phyloP scores from a whole-genome alignment of 225 moss, liverwort and hornwort species.

The Neckera pumila region DNA sequence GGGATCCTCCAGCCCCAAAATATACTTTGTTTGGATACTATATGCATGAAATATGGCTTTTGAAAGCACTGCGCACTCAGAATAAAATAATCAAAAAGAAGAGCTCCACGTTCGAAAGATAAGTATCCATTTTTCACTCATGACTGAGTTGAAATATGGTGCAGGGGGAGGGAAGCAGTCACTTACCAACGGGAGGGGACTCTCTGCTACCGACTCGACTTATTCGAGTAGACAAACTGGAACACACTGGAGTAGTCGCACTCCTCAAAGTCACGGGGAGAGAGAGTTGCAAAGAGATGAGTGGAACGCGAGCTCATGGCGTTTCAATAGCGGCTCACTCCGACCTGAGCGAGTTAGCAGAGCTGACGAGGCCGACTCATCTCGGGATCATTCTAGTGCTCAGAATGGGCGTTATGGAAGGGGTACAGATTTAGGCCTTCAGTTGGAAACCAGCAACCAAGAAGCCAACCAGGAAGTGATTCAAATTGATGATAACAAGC shows the following conservation, averaged over 20 bases:
- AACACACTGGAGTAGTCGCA: slow-evolving; percentile 11
- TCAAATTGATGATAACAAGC: slow-evolving; percentile 33
- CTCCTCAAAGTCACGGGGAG: not conserved
- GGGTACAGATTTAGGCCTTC: slow-evolving; percentile 13
- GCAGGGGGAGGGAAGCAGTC: slow-evolving; percentile 17
- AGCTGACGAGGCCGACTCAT: slow-evolving; percentile 10
- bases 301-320: slow-evolving; percentile 69
- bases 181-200: slow-evolving; percentile 5
- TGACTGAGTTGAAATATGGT: not conserved
- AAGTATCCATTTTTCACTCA: no score
- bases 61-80: not conserved
- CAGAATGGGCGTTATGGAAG: slow-evolving; percentile 14
- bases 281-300: slow-evolving; percentile 28
- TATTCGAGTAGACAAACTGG: slow-evolving; percentile 9
- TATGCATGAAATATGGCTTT: not conserved
- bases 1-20: not conserved
- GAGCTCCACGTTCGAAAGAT: not conserved
- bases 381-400: not conserved
- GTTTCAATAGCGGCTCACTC: slow-evolving; percentile 53
- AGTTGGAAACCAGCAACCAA: slow-evolving; percentile 6
- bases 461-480: slow-evolving; percentile 38
- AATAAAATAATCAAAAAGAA: fast-evolving
- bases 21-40: not conserved
- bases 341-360: slow-evolving; percentile 48
- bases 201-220: slow-evolving; percentile 15